Evolutionary conservation across 768 basidiomycete species (phyloP).

Genomic region (Lactarius tabidus): DNA sequence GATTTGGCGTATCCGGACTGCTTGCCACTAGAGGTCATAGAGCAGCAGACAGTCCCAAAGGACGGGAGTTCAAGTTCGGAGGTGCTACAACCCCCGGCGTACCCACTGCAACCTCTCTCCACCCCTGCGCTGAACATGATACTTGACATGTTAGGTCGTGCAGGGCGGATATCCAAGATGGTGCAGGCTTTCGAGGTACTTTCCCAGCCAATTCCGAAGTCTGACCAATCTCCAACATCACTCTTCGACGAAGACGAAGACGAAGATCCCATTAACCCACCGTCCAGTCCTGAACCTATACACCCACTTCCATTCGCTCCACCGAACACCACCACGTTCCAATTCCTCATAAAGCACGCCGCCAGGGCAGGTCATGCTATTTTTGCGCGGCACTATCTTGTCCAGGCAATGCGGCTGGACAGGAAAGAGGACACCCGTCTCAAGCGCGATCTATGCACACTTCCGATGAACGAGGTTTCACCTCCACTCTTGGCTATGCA

Average conservation of each 20-base stretch:
- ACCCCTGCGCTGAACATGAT: slow-evolving; percentile 68
- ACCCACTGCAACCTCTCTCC: slow-evolving; percentile 32
- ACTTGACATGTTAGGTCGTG: slow-evolving; percentile 63
- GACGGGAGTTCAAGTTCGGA: slow-evolving; percentile 25
- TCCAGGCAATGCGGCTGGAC: slow-evolving; percentile 49
- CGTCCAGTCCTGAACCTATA: slow-evolving; percentile 34
- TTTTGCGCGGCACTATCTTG: slow-evolving; percentile 63
- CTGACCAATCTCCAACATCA: slow-evolving; percentile 41
- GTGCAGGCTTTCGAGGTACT: slow-evolving; percentile 76
- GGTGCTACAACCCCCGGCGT: slow-evolving; percentile 41
- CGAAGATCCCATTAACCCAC: slow-evolving; percentile 50
- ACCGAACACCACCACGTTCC: slow-evolving; percentile 68
- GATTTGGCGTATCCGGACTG: slow-evolving; percentile 74
- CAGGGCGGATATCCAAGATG: slow-evolving; percentile 58
- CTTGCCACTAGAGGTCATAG: slow-evolving; percentile 44
- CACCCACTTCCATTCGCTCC: slow-evolving; percentile 41
- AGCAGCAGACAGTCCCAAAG: slow-evolving; percentile 4
- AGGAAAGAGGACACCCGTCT: slow-evolving; percentile 32
- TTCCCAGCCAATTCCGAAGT: slow-evolving; percentile 60
- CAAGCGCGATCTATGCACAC: slow-evolving; percentile 35
- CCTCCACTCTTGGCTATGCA: slow-evolving; percentile 56
- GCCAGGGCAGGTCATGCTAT: slow-evolving; percentile 44
- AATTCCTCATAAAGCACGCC: slow-evolving; percentile 56
- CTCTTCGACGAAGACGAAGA: slow-evolving; percentile 65
- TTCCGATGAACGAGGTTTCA: slow-evolving; percentile 34